A percentile compares a stretch with the other conserved stretches of the same genome.
Conservation (phyloP, 2,329 filamentous ascomycete species). For the Paraphaeosphaeria minitans region DNA sequence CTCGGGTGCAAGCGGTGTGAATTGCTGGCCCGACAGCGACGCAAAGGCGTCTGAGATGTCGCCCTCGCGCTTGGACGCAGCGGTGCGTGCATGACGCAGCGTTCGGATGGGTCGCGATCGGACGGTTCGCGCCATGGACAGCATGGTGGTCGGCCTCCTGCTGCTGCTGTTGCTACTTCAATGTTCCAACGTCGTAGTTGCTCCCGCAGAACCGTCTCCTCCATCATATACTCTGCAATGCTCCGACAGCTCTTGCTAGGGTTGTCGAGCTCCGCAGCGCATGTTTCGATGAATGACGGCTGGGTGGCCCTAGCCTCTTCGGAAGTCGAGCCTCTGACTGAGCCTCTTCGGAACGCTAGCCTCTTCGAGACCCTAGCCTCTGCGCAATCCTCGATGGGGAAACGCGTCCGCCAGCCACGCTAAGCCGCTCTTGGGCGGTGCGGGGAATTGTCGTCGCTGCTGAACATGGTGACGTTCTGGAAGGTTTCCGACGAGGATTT, state of each 20-base stretch:
- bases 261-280: constrained; percentile 8
- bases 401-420: constrained; percentile 18
- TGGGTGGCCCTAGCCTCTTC: constrained; percentile 8
- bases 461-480: constrained; percentile 2
- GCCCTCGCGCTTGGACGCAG: constrained; percentile 51
- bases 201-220: background rate
- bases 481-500: constrained; percentile 16
- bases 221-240: constrained; percentile 18
- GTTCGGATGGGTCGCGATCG: constrained; percentile 28
- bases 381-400: constrained; percentile 19
- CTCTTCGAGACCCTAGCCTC: constrained; percentile 12
- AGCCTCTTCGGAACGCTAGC: constrained; percentile 15
- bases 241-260: constrained; percentile 23
- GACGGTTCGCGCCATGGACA: constrained; percentile 35
- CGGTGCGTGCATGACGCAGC: constrained; percentile 32
- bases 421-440: constrained; percentile 1
- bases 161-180: constrained; percentile 3
- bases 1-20: constrained; percentile 51
- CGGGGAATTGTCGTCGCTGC: constrained; percentile 1
- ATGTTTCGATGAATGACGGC: constrained; percentile 1
- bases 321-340: no score
- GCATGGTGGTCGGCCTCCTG: constrained; percentile 27
- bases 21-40: constrained; percentile 54
- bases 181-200: constrained; percentile 1
- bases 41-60: constrained; percentile 59